Evolutionary conservation across 352 stramenopile genomes (phyloP).

Genomic region (Phytophthora niederhauseri): DNA sequence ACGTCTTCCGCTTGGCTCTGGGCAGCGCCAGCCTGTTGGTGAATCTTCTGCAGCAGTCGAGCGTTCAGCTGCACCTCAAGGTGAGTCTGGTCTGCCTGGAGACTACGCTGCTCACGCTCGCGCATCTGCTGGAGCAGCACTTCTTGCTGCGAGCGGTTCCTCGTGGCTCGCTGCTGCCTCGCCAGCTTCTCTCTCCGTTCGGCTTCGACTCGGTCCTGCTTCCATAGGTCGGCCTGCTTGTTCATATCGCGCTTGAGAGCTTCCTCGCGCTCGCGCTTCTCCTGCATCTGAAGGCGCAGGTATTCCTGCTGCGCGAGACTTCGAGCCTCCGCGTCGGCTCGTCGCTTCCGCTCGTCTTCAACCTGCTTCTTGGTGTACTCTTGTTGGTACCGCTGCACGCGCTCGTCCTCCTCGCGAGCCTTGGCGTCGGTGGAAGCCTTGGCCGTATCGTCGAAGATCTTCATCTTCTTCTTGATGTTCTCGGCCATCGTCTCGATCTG

Average conservation of each 20-base stretch:
- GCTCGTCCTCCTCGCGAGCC: slow-evolving; percentile 68
- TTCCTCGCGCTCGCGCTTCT: slow-evolving; percentile 72
- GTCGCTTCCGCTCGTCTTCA: slow-evolving; percentile 61
- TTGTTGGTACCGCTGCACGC: slow-evolving; percentile 64
- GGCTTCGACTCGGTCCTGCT: slow-evolving; percentile 61
- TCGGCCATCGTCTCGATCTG: slow-evolving; percentile 74
- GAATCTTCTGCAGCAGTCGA: slow-evolving; percentile 74
- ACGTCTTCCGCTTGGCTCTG: slow-evolving; percentile 60
- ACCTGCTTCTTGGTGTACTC: slow-evolving; percentile 64
- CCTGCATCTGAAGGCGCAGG: slow-evolving; percentile 63
- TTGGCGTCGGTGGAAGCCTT: slow-evolving; percentile 71
- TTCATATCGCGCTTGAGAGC: slow-evolving; percentile 62
- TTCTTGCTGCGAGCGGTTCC: slow-evolving; percentile 68
- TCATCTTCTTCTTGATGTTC: slow-evolving; percentile 86
- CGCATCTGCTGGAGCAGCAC: slow-evolving; percentile 72
- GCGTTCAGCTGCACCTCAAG: slow-evolving; percentile 82
- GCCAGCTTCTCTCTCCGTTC: slow-evolving; percentile 57
- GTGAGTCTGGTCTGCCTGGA: slow-evolving; percentile 68
- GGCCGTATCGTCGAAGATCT: slow-evolving; percentile 83
- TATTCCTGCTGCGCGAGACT: slow-evolving; percentile 60
- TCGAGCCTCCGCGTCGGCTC: slow-evolving; percentile 54
- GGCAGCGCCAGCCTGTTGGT: slow-evolving; percentile 45
- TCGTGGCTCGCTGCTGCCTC: slow-evolving; percentile 54
- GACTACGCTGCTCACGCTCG: slow-evolving; percentile 63
- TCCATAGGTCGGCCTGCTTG: slow-evolving; percentile 86